Evolutionary conservation across 192 early-diverging fungal genomes (phyloP).

Genomic region (Backusella macrospora): DNA sequence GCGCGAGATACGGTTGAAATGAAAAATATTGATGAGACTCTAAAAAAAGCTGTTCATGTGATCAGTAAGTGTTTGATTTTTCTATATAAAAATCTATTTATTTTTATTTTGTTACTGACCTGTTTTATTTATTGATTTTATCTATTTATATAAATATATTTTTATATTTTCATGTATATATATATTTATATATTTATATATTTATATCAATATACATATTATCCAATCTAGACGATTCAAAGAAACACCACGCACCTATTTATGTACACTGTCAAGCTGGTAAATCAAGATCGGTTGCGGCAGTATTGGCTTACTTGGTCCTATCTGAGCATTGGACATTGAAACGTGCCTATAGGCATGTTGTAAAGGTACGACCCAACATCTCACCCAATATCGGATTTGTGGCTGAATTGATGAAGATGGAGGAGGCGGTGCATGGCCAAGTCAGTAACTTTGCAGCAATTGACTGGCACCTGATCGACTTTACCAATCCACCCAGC

Average conservation of each 20-base stretch:
- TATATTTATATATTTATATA: too few species aligned
- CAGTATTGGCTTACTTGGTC: conserved; percentile 71
- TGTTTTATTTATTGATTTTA: conserved; percentile 17
- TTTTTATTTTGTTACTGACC: too few species aligned
- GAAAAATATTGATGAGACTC: conserved; percentile 62
- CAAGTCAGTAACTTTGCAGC: conserved; percentile 40
- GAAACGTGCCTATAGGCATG: conserved; percentile 65
- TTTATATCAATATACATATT: too few species aligned
- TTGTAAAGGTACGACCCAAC: conserved; percentile 62
- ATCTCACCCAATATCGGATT: conserved; percentile 82
- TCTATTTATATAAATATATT: too few species aligned
- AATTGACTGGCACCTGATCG: conserved; percentile 33
- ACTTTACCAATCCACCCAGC: conserved; percentile 12
- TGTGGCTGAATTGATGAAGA: conserved; percentile 64
- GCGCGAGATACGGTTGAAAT: conserved; percentile 68
- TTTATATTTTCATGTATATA: too few species aligned
- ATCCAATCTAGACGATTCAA: conserved; percentile 30
- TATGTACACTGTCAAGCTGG: conserved; percentile 83
- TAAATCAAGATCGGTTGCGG: conserved; percentile 69
- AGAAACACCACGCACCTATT: conserved; percentile 50
- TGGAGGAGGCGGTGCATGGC: conserved; percentile 66
- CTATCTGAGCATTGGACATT: conserved; percentile 61
- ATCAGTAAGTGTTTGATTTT: conserved; percentile 58
- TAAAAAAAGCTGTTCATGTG: conserved; percentile 66
- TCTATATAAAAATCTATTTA: not conserved